Base-by-base conservation (phyloP, 495 filamentous ascomycete species). In the Oidiodendron maius region DNA sequence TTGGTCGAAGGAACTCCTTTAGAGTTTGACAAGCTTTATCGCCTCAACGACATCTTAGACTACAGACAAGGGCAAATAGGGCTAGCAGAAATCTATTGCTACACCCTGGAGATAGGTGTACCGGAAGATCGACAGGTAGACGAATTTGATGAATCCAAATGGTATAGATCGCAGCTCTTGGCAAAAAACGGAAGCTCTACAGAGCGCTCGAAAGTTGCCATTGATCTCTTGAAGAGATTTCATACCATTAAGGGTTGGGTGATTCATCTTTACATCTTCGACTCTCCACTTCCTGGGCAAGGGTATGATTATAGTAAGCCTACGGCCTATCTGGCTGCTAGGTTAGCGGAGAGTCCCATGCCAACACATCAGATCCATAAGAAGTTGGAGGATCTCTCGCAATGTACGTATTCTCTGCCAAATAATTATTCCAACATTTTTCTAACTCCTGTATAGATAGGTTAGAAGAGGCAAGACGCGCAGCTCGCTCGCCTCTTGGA, bases 371-470 rank as follows among this genome's bases (percentile, higher is more conserved):
- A 40, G 35, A 52, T 52, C 32, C 35, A 24, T 46, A 40, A 40
- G 43, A 52, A 52, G 36, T 41, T 52, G 40, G 48, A 51, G 40
- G 48, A 38, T 45, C 41, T 51, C 32, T 25, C 38, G 22, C 48
- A 51, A 45, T 37, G 48, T 45, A 51, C 15, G 41, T 51, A 43
- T 50, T 43, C 36, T 35, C 43, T 34, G 39, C 47, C 47, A 43
- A 50, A 50, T 35, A 42, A 21, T 42, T 43, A 34, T 43, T 50
- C 39, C n/a, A 4, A 50, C 4, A 50, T 42, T 48, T 4, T 45
- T 44, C 41, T 51, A 51, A 51, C 48, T 44, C 22, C 13, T 38
- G 48, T 30, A 21, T 45, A 51, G 48, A 45, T 44, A 51, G 45
- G 22, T 45, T 51, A 30, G 35, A 51, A 24, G 40, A 51, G 2